Percentiles rank a stretch among this genome's conserved stretches.
phyloP scores from a whole-genome alignment of 2,329 filamentous ascomycete genomes.

The Sporothrix dimorphospora region DNA sequence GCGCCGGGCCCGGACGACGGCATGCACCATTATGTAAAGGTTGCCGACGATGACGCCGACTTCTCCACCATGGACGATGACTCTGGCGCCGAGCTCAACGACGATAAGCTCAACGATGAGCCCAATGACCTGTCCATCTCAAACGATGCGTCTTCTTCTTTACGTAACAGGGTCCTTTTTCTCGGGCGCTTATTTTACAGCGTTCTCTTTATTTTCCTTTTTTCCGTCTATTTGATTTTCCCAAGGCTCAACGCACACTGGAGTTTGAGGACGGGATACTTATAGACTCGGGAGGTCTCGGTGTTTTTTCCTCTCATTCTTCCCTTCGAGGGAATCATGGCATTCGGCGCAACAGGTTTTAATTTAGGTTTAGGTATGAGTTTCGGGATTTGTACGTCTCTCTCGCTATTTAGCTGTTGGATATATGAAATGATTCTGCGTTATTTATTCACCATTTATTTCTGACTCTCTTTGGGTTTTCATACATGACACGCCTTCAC shows the following conservation, averaged over 20 bases:
- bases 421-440: neutral
- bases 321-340: neutral
- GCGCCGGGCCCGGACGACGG: constrained; percentile 34
- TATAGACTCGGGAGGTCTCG: neutral
- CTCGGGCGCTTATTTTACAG: no score
- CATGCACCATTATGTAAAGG: constrained; percentile 36
- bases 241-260: neutral
- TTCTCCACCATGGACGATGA: no score
- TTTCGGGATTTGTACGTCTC: neutral
- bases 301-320: neutral
- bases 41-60: no score
- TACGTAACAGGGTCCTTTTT: no score
- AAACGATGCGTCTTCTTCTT: no score
- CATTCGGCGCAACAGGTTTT: neutral
- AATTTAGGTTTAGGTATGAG: neutral
- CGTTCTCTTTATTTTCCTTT: neutral
- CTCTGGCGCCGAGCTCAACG: no score
- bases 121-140: no score
- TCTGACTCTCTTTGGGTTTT: neutral
- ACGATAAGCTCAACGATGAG: no score
- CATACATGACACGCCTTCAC: neutral
- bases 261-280: neutral
- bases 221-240: neutral
- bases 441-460: neutral
- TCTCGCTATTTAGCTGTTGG: neutral